Base-by-base conservation (phyloP, 2,329 filamentous ascomycete genomes). In the Hypoxylon sp. region DNA sequence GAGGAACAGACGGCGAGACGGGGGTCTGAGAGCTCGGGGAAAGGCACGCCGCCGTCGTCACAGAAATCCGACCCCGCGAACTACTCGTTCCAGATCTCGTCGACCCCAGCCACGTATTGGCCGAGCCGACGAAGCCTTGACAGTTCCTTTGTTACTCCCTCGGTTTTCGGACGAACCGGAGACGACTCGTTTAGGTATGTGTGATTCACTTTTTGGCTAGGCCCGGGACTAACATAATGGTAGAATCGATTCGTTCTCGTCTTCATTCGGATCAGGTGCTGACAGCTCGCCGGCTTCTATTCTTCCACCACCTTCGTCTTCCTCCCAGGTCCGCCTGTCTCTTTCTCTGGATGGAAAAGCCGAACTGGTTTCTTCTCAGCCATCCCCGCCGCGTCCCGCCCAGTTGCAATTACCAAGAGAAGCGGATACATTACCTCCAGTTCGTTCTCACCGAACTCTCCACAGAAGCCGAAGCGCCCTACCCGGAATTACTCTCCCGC, bases 311-410 rank as follows among this genome's bases (percentile, higher is more conserved):
- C 79, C 78, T 54, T 80, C 81, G 53, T 81, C 84, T n/a, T 76
- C 79, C 2, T 87, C 87, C 54, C 86, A 88, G 30, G 86, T 97
- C 64, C 90, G 94, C 54, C 85, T 98, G 30, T 94, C 93, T 1
- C 89, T 96, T 76, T 96, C 93, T 17, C 86, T 95, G 33, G 94
- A 98, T 76, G 95, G 95, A 72, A 95, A 95, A 77, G 95, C 95
- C n/a, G 92, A 95, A 75, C 85, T 98, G 57, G 89, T 95, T 22
- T 89, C 91, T 61, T 86, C 91, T 69, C 89, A 91, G 70, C 85
- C 86, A 31, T 91, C 91, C 2, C 92, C 92, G 2, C 93, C 91
- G 1, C 91, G 89, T 57, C 88, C 85, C 66, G 84, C 86, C 74
- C 81, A 82, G 74, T 82, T 82, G 72, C 85, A 82, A 66, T 85